Conservation (phyloP, 2,329 filamentous ascomycete species). For the Cucurbitaria berberidis region DNA sequence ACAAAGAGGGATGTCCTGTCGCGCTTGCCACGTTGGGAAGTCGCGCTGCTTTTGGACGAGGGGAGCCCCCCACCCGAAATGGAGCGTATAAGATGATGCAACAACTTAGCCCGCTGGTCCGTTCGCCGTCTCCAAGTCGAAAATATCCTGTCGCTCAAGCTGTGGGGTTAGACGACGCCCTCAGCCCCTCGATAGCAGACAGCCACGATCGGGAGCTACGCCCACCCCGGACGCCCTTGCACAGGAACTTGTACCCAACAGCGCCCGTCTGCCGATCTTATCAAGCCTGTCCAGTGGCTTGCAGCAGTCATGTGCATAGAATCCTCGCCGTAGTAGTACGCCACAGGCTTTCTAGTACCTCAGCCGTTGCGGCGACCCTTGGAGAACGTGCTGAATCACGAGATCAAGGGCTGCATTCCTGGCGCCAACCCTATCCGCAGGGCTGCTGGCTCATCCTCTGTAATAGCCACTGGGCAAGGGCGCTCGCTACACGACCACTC, state of each 20-base stretch:
- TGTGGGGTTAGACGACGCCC: constrained; percentile 41
- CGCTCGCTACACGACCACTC: constrained; percentile 18
- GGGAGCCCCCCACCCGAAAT: constrained; percentile 23
- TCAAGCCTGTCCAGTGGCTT: constrained; percentile 30
- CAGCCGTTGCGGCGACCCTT: constrained; percentile 29
- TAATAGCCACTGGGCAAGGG: constrained; percentile 19
- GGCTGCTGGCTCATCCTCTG: constrained; percentile 21
- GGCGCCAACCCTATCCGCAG: constrained; percentile 30
- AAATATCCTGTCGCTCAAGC: constrained; percentile 33
- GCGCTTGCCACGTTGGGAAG: constrained; percentile 41
- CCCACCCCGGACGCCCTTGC: constrained; percentile 30
- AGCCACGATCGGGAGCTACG: constrained; percentile 31
- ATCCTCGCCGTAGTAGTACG: constrained; percentile 22
- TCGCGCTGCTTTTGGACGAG: constrained; percentile 45
- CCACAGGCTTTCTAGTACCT: constrained; percentile 27
- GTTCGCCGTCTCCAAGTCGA: constrained; percentile 32
- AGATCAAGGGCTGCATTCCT: constrained; percentile 34
- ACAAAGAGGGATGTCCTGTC: constrained; percentile 47
- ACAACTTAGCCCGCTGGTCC: constrained; percentile 25
- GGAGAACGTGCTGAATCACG: constrained; percentile 26
- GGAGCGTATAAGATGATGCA: constrained; percentile 28
- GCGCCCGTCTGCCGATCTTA: constrained; percentile 22
- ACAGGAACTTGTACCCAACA: constrained; percentile 14
- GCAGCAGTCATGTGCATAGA: constrained; percentile 34
- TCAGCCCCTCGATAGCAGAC: constrained; percentile 30